Evolutionary conservation across 805 yeast genomes (phyloP), one percentile per base, ranked within the genome.

Genomic region (Metschnikowia gruessii): DNA sequence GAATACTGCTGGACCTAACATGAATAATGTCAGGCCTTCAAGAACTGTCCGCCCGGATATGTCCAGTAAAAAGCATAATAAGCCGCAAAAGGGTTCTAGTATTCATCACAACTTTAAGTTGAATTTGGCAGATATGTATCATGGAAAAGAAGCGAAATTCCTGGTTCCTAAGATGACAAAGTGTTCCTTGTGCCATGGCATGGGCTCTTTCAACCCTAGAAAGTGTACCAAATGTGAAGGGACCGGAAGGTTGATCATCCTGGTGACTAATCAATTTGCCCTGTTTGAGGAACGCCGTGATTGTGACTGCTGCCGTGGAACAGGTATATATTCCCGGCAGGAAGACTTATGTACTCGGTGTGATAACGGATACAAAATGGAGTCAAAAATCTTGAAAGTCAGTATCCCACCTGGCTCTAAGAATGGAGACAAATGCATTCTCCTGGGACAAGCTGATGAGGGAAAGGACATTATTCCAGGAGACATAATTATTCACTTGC

Each of bases 361-460:
- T 46, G 59, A 57, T 21, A 48, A 56, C 9, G 82, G 80, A 16
- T 75, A 71, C 48, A 53, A 70, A 15, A 70, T 75, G 48, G 77
- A 69, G 37, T 69, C 76, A 29, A 78, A 77, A 48, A 70, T 82
- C 9, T 62, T 84, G 26, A 72, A 74, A 40, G 72, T 83, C 8
- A 65, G 65, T n/a, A 68, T 83, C 2, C 72, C 75, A 15, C 80
- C 82, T 2, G 91, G 91, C 2, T 68, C 80, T 34, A 63, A 65
- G 35, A 61, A 75, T 41, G 81, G 82, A 0, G 81, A 80, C 50
- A 64, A 68, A 37, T 72, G 82, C 16, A 66, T 80, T 1, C 63
- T 82, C 17, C 66, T 74, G n/a, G 79, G 82, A 5, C 82, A 79
- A 55, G 87, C 83, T 0, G 90, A 85, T 57, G 85, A 83, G 60